Base-by-base conservation (phyloP, 108 stramenopile genomes). In the Parietichytrium sp. region DNA sequence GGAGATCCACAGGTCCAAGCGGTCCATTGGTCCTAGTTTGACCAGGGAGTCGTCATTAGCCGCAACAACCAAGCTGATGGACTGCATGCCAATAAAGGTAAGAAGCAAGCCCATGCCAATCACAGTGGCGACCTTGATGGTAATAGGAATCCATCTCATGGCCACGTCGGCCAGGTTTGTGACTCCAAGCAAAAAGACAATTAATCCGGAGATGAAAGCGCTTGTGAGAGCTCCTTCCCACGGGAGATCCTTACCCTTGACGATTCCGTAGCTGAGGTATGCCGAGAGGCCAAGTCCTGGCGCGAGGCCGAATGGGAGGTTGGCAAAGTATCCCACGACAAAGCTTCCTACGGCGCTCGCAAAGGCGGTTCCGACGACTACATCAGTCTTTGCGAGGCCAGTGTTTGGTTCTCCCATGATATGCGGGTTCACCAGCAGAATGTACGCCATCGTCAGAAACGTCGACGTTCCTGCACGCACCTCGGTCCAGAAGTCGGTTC, bases 61-160 rank as follows among this genome's bases (percentile, higher is more conserved):
- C 30, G 83, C 48, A 20, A 91, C 86, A 52, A 91, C 89, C 18
- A 91, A 20, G 29, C 79, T 52, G 27, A 91, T 88, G 20, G 49
- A 79, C 26, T 87, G 86, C 85, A 89, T 84, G 25, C 90, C 90
- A 78, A 89, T 88, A 81, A 91, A 86, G 52, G 86, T 82, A 52
- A 90, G 85, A 38, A 89, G 52, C 31, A 91, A 38, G 7, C 91
- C 91, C 89, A 91, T 91, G 27, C 91, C 91, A 1, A 91, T 89
- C 12, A 90, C 89, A 51, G 88, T 91, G 7, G 84, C 91, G 29
- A 88, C 54, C 77, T 91, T 82, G 0, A 87, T 81, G 52, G 86
- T 50, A 4, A 78, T 29, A 15, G 84, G 84, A 49, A 84, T 84
- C 16, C 84, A 29, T 29, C 82, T 23, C 80, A 81, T 84, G 27